Percentiles rank a stretch among this genome's conserved stretches.
phyloP scores from a whole-genome alignment of 164 flowering plant species.

The Kalanchoe fedtschenkoi region DNA sequence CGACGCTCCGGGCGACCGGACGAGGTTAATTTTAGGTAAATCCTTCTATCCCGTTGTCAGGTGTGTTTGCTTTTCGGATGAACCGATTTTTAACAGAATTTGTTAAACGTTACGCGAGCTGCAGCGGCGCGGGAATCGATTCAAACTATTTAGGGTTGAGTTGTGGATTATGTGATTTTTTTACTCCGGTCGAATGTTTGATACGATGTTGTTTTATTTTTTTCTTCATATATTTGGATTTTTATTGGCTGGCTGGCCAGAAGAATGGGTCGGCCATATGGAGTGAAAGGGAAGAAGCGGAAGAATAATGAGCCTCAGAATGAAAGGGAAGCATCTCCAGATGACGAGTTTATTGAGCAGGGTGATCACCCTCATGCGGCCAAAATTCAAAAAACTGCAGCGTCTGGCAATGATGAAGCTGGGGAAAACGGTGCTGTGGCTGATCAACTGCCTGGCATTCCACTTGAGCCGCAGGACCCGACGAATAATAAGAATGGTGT shows the following conservation, averaged over 20 bases:
- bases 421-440: slow-evolving; percentile 11
- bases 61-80: too few species aligned
- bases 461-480: slow-evolving; percentile 21
- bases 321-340: background rate
- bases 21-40: too few species aligned
- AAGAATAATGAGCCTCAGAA: background rate
- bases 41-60: too few species aligned
- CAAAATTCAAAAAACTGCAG: slow-evolving; percentile 3
- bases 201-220: too few species aligned
- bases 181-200: too few species aligned
- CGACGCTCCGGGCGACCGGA: too few species aligned
- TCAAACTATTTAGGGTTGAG: too few species aligned
- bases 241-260: background rate
- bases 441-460: slow-evolving; percentile 42
- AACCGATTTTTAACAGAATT: too few species aligned
- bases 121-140: too few species aligned
- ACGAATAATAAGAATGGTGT: slow-evolving; percentile 34
- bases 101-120: too few species aligned
- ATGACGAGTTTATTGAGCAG: background rate
- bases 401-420: slow-evolving; percentile 10
- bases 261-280: background rate
- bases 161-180: too few species aligned
- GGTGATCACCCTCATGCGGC: background rate
- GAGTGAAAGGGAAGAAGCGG: slow-evolving; percentile 5
- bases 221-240: too few species aligned